A percentile compares a stretch with the other conserved stretches of the same genome.
These are phyloP conservation scores for Hymenoscyphus linearis DNA, from an alignment of 2,329 filamentous ascomycete genomes.

Conservation along the genomic window DNA sequence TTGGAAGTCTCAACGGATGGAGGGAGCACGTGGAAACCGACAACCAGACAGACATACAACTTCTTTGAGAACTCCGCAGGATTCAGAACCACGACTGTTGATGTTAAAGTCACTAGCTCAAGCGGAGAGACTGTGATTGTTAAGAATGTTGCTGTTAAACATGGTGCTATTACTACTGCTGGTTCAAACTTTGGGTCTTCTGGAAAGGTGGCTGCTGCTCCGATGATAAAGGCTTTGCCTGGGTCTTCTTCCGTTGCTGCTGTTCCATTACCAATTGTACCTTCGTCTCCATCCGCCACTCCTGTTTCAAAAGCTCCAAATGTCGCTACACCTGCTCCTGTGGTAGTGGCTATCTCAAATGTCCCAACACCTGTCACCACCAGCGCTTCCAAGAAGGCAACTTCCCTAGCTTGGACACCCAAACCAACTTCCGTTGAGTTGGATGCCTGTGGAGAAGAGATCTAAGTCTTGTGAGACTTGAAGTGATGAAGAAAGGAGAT, in stretches of 20 bases:
- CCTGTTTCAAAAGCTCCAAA: neutral
- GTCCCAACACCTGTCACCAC: neutral
- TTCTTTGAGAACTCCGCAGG: constrained; percentile 57
- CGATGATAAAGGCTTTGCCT: neutral
- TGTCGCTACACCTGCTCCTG: neutral
- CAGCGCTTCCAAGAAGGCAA: neutral
- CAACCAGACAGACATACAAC: constrained; percentile 50
- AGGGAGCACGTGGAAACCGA: constrained; percentile 53
- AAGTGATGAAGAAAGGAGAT: neutral
- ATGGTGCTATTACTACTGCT: constrained; percentile 18
- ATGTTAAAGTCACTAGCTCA: constrained; percentile 50
- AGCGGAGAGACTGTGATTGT: constrained; percentile 47
- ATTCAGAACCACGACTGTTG: constrained; percentile 48
- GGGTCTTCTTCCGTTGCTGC: constrained; percentile 2
- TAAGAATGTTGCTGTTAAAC: constrained; percentile 41
- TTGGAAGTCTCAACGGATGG: constrained; percentile 58
- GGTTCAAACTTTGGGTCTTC: constrained; percentile 23
- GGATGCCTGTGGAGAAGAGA: constrained; percentile 5
- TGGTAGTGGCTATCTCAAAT: neutral
- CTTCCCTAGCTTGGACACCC: constrained; percentile 1
- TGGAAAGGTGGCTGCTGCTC: neutral
- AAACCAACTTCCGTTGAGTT: neutral
- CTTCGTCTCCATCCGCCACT: neutral
- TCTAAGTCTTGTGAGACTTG: neutral
- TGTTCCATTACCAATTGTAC: constrained; percentile 1